Conservation (phyloP, 352 stramenopile species). For the Phytophthora pinifolia region DNA sequence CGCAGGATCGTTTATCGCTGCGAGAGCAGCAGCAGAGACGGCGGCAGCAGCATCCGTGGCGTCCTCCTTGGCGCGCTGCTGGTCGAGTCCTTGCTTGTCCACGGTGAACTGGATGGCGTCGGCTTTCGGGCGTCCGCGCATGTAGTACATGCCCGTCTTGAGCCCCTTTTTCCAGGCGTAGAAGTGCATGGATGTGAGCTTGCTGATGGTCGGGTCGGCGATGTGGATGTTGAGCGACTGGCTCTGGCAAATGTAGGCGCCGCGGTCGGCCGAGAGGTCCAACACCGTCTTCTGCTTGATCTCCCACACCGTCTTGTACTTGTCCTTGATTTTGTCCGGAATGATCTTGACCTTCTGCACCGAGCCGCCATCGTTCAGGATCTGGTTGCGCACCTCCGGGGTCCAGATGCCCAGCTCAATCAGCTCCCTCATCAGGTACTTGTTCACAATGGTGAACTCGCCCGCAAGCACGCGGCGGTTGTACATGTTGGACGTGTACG, state of each 20-base stretch:
- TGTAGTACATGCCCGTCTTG: constrained; percentile 99
- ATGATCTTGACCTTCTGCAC: constrained; percentile 93
- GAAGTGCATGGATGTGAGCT: constrained; percentile 99
- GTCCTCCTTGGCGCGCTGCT: constrained; percentile 35
- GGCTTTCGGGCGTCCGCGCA: constrained; percentile 97
- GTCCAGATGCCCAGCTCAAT: constrained; percentile 97
- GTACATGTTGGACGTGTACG: constrained; percentile 99
- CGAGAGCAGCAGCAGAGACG: constrained; percentile 9
- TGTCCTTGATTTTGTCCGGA: constrained; percentile 86
- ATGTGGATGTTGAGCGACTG: constrained; percentile 99
- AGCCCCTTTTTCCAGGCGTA: constrained; percentile 99
- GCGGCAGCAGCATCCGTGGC: constrained; percentile 1
- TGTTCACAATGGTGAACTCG: constrained; percentile 99
- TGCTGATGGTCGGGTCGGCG: constrained; percentile 96
- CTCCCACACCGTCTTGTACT: constrained; percentile 99
- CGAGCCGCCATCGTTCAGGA: constrained; percentile 97
- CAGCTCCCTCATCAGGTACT: constrained; percentile 98
- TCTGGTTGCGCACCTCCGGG: constrained; percentile 96
- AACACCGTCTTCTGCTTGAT: constrained; percentile 98
- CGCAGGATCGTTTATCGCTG: constrained; percentile 29
- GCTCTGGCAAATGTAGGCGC: constrained; percentile 98
- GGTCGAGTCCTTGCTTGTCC: constrained; percentile 92
- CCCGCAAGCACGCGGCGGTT: constrained; percentile 97
- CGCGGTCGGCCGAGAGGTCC: constrained; percentile 98
- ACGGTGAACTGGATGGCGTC: constrained; percentile 99